Evolutionary conservation across 768 basidiomycete species (phyloP), one percentile per base, ranked within the genome.

Genomic region (Peribolospora kevripleyi): DNA sequence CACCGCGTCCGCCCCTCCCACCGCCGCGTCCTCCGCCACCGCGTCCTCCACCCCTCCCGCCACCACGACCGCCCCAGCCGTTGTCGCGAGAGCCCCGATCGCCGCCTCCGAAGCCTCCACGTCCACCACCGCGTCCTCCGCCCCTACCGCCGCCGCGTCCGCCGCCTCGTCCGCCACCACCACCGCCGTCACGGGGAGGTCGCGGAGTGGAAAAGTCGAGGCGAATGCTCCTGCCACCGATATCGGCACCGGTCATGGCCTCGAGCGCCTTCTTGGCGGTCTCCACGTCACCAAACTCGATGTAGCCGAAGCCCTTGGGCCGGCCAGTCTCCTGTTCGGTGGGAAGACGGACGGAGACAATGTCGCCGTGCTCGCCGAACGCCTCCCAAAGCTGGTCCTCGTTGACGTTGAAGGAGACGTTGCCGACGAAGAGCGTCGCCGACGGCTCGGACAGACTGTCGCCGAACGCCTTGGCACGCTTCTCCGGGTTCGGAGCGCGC

Each of bases 271-370:
- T 80, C 70, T 79, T 80, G 8, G 93, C 84, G 54, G 75, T 70
- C 38, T 79, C 82, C 45, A 85, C 63, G 61, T 81, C 79, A 60
- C 80, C 76, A 68, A 90, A 93, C 68, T 95, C 87, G 64, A 98
- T 83, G 69, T 97, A 97, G 25, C 80, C 93, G 68, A 91, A 97
- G 63, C 93, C 93, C 69, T 95, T 97, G 49, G 84, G 80, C 58
- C 73, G 75, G 39, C 87, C 88, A 6, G 82, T 75, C 51, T 98
- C 93, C 60, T 84, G 74, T 68, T 97, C 88, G 45, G 88, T 93
- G 40, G 88, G 87, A 51, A 98, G 70, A 55, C 88, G 78, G 46
- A 95, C 84, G 63, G 72, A 48, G 47, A 83, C 82, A 58, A 93
- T 76, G 47, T 77, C 73, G 55, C 85, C 85, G 65, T 80, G 79